Percentiles rank a stretch among this genome's conserved stretches.
Conservation (phyloP, 768 basidiomycete genomes). For the Boletus edulis region DNA sequence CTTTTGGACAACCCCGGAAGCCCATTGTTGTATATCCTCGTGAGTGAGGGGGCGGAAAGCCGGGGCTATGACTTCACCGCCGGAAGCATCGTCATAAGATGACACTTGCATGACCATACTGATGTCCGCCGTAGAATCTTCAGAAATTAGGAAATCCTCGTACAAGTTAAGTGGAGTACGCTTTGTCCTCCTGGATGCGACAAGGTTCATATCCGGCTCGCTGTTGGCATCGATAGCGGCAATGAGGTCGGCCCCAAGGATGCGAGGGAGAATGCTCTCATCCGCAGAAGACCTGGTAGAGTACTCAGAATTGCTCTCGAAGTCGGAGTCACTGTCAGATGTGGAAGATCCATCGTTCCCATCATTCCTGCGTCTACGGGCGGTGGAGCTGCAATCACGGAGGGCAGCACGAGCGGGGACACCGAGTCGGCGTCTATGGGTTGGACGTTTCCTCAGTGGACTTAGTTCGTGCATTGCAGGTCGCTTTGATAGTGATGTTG, state of each 20-base stretch:
- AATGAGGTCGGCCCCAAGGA: constrained; percentile 27
- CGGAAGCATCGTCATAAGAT: constrained; percentile 7
- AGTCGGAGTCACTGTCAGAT: constrained; percentile 17
- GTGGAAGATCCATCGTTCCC: constrained; percentile 3
- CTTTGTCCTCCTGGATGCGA: neutral
- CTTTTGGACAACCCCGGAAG: constrained; percentile 25
- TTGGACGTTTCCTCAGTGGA: neutral
- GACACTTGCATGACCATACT: constrained; percentile 23
- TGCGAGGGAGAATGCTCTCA: constrained; percentile 21
- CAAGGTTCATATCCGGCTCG: constrained; percentile 21
- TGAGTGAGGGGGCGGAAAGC: constrained; percentile 14
- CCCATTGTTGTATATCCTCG: constrained; percentile 28
- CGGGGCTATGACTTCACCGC: constrained; percentile 1
- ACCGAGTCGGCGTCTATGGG: constrained; percentile 9
- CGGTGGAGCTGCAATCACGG: constrained; percentile 14
- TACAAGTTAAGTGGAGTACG: neutral
- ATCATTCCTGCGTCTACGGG: neutral
- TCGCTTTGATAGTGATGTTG: neutral
- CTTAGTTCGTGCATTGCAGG: neutral
- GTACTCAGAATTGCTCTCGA: constrained; percentile 16
- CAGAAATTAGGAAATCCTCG: constrained; percentile 11
- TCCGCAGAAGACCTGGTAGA: constrained; percentile 22
- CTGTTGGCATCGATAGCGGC: constrained; percentile 28
- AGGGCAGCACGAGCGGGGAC: constrained; percentile 22
- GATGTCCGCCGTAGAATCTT: constrained; percentile 18